Conservation (phyloP, 208 protist genomes). For the Wallacemonas collosoma region DNA sequence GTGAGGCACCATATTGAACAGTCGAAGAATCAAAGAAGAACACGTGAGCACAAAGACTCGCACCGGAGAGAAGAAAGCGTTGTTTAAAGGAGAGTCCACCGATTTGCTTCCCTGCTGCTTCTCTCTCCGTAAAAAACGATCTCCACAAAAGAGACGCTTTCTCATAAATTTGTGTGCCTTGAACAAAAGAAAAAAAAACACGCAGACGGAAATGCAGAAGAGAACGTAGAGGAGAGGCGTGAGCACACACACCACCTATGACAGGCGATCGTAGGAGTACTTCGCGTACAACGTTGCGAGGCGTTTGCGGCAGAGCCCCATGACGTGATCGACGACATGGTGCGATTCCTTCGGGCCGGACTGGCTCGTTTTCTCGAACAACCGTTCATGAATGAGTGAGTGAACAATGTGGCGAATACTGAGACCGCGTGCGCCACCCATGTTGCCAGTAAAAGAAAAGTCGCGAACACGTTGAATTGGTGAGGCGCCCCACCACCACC, state of each 20-base stretch:
- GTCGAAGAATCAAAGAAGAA: background rate
- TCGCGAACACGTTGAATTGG: slow-evolving; percentile 21
- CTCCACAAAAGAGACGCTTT: background rate
- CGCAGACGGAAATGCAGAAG: background rate
- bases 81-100: too few relatives aligned
- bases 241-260: background rate
- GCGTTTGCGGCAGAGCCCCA: slow-evolving; percentile 23
- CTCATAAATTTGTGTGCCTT: background rate
- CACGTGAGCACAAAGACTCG: too few relatives aligned
- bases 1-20: background rate
- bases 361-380: slow-evolving; percentile 11
- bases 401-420: slow-evolving; percentile 23
- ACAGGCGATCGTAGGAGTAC: slow-evolving; percentile 5
- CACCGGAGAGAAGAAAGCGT: too few relatives aligned
- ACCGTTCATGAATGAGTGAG: slow-evolving; percentile 30
- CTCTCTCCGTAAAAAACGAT: background rate
- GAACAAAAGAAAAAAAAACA: slow-evolving; percentile 16
- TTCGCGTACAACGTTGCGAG: background rate
- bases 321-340: slow-evolving; percentile 28
- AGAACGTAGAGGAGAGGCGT: too few relatives aligned
- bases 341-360: background rate
- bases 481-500: slow-evolving; percentile 35
- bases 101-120: too few relatives aligned
- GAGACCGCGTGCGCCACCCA: slow-evolving; percentile 19
- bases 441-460: slow-evolving; percentile 5